Percentiles rank a stretch among this genome's conserved stretches.
These are phyloP conservation scores for Euphorbia celastroides DNA, from an alignment of 441 rosid genomes.

Conservation along the genomic window DNA sequence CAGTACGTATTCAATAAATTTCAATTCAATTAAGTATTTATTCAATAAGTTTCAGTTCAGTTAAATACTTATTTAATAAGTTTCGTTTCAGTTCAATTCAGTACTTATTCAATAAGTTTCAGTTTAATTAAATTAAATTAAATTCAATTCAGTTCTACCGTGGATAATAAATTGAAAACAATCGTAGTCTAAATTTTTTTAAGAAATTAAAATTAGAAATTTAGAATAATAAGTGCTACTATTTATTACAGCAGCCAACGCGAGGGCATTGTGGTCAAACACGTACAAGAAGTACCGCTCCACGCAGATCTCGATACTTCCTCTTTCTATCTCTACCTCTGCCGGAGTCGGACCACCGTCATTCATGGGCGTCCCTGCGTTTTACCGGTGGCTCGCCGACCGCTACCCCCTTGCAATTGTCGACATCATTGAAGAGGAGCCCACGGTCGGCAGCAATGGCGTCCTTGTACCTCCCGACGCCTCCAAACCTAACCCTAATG, in stretches of 20 bases:
- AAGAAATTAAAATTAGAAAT: too few relatives aligned
- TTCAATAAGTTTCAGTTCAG: too few relatives aligned
- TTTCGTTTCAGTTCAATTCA: too few relatives aligned
- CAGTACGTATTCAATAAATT: too few relatives aligned
- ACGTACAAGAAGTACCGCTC: not conserved
- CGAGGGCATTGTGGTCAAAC: slow-evolving; percentile 16
- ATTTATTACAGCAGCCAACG: not conserved
- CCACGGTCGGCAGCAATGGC: slow-evolving; percentile 37
- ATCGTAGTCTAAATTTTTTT: too few relatives aligned
- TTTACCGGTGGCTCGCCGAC: slow-evolving; percentile 97
- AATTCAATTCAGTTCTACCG: too few relatives aligned
- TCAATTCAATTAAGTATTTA: too few relatives aligned
- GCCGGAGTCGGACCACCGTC: not conserved
- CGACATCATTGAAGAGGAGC: slow-evolving; percentile 81
- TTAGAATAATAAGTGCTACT: too few relatives aligned
- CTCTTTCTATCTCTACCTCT: not conserved
- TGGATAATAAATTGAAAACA: too few relatives aligned
- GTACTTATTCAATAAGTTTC: too few relatives aligned
- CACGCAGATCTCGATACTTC: slow-evolving; percentile 11
- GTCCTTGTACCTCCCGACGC: slow-evolving; percentile 41
- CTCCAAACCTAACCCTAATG: slow-evolving; percentile 87
- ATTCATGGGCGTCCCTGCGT: slow-evolving; percentile 95
- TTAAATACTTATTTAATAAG: too few relatives aligned
- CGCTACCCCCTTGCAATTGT: slow-evolving; percentile 73
- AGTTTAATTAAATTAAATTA: too few relatives aligned